Base-by-base conservation (phyloP, 169 alveolate genomes). In the Sarcocystis neurona region DNA sequence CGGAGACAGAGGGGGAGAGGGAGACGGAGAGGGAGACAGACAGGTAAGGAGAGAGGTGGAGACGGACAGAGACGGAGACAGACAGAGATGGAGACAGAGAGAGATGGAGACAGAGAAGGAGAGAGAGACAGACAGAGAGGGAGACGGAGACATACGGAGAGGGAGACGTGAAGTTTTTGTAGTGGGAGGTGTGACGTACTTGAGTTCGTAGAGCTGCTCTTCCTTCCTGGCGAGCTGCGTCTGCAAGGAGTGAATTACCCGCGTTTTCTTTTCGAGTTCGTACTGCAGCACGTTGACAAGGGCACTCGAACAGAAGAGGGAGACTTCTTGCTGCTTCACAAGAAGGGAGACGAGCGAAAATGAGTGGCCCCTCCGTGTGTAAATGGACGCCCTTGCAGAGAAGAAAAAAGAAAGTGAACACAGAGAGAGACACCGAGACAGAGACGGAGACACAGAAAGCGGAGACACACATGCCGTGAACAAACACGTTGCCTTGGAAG, bases 121-220 rank as follows among this genome's bases (percentile, higher is more conserved):
- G 30, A 6, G 72, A 58, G 39, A 34, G n/a, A 2, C 6, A 3
- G 30, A 8, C 34, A 58, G 72, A 58, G 34, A 34, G 2, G 72
- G 30, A 6, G 5, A 34, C 72, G 30, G 72, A 3, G 72, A 58
- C 3, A 58, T 27, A 23, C 10, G n/a, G 72, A 58, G 72, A 23
- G 5, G 30, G n/a, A 34, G 4, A 34, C 15, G 72, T n/a, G n/a
- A n/a, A n/a, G n/a, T n/a, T n/a, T n/a, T n/a, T n/a, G n/a, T n/a
- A n/a, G n/a, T n/a, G n/a, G n/a, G n/a, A n/a, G 72, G 72, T 23
- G 27, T 15, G 60, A 48, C 60, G 4, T 63, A 63, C 75, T 37
- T 63, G 37, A 63, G 75, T 41, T 63, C 75, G 75, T 63, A 63
- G 75, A 63, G 27, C n/a, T 63, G 44, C 12, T 63, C 75, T 63